A percentile compares a stretch with the other conserved stretches of the same genome.
phyloP scores from a whole-genome alignment of 345 rosid genomes.

The Rubroshorea leprosula region DNA sequence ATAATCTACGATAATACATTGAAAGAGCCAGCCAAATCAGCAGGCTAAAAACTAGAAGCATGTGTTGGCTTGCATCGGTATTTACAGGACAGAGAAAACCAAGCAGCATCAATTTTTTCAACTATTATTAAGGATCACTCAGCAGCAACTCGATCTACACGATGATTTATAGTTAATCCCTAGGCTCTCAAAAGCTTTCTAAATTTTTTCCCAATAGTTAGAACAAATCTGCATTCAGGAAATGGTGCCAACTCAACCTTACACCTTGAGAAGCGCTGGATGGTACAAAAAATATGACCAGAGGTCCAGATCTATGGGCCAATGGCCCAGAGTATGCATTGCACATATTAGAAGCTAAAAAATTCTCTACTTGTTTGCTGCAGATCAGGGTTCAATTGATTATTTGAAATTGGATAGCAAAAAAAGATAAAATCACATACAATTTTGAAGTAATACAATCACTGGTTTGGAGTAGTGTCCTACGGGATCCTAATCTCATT shows the following conservation, averaged over 20 bases:
- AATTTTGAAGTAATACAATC: slow-evolving; percentile 79
- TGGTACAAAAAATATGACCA: background rate
- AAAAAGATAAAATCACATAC: slow-evolving; percentile 37
- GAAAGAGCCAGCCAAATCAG: background rate
- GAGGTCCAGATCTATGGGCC: slow-evolving; percentile 1
- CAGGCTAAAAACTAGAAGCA: background rate
- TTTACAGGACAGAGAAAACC: too few species aligned
- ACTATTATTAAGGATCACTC: too few species aligned
- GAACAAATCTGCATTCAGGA: too few species aligned
- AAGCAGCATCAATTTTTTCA: too few species aligned
- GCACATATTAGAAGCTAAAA: slow-evolving; percentile 5
- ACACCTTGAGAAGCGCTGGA: background rate
- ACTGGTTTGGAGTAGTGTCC: slow-evolving; percentile 56
- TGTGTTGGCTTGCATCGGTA: too few species aligned
- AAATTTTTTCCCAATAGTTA: too few species aligned
- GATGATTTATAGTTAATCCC: too few species aligned
- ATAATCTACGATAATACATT: background rate
- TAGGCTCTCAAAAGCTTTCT: too few species aligned
- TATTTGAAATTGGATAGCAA: slow-evolving; percentile 5
- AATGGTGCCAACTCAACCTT: too few species aligned
- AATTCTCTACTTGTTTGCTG: slow-evolving; percentile 3
- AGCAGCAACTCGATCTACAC: too few species aligned
- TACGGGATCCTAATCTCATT: slow-evolving; percentile 93
- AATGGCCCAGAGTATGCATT: background rate
- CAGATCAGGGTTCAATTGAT: background rate